These are phyloP conservation scores for Didymella sp. DNA, from an alignment of 2,329 filamentous ascomycete genomes.

Conservation along the genomic window DNA sequence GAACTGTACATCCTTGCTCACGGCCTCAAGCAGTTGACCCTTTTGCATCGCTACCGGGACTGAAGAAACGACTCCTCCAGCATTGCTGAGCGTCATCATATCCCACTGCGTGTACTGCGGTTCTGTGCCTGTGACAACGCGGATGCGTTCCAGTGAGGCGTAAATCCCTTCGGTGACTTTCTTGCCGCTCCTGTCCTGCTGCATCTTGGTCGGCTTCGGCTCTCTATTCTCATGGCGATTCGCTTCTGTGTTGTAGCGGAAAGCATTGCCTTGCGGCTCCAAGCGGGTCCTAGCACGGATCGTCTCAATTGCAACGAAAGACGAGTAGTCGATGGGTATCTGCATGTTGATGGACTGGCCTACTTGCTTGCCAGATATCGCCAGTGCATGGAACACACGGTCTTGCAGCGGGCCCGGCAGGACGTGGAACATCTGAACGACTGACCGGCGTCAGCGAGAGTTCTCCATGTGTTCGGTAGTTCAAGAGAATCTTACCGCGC, in stretches of 20 bases:
- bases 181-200: slow-evolving; percentile 51
- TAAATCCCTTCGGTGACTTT: slow-evolving; percentile 66
- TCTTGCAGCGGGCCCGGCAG: slow-evolving; percentile 65
- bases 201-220: slow-evolving; percentile 18
- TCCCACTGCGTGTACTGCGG: slow-evolving; percentile 65
- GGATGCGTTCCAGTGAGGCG: slow-evolving; percentile 64
- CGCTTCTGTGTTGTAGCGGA: slow-evolving; percentile 14
- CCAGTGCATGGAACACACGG: slow-evolving; percentile 71
- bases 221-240: slow-evolving; percentile 12
- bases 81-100: slow-evolving; percentile 79
- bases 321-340: slow-evolving; percentile 63
- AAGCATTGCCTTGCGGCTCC: slow-evolving; percentile 15
- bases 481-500: slow-evolving; percentile 39
- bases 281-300: slow-evolving; percentile 29
- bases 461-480: not conserved
- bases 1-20: slow-evolving; percentile 56
- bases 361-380: slow-evolving; percentile 58
- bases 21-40: slow-evolving; percentile 17
- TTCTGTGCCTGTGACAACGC: slow-evolving; percentile 7
- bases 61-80: slow-evolving; percentile 60
- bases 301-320: slow-evolving; percentile 39
- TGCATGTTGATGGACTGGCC: slow-evolving; percentile 52
- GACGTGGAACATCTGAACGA: slow-evolving; percentile 71
- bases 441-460: slow-evolving; percentile 20
- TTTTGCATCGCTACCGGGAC: slow-evolving; percentile 73